Percentiles rank a stretch among this genome's conserved stretches.
These are phyloP conservation scores for Mallotus nudiflorus DNA, from an alignment of 345 rosid species.

Conservation along the genomic window DNA sequence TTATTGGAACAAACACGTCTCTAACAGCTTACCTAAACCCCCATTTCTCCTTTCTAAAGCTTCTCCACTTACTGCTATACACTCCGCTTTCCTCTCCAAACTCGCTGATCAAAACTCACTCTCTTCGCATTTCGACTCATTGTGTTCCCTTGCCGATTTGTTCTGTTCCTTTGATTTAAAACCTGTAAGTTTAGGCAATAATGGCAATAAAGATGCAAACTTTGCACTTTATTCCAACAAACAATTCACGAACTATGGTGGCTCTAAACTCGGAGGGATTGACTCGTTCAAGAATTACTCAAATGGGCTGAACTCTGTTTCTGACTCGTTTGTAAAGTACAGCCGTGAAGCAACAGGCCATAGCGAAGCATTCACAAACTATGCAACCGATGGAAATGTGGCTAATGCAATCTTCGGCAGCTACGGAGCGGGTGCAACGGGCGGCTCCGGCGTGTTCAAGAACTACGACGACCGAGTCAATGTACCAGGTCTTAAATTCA, in stretches of 20 bases:
- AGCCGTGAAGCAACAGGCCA: conserved; percentile 25
- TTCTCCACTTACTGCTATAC: conserved; percentile 28
- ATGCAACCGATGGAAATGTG: conserved; percentile 28
- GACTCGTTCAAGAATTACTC: conserved; percentile 43
- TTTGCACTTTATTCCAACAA: conserved; percentile 28
- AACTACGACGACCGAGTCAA: conserved; percentile 31
- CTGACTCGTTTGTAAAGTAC: conserved; percentile 28
- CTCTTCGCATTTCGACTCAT: conserved; percentile 21
- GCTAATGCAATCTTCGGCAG: conserved; percentile 32
- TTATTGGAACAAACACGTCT: conserved; percentile 31
- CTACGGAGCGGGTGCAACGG: conserved; percentile 31
- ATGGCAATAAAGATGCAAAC: conserved; percentile 14
- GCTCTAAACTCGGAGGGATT: conserved; percentile 8
- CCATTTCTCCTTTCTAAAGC: conserved; percentile 34
- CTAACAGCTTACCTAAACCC: conserved; percentile 26
- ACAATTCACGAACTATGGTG: conserved; percentile 30
- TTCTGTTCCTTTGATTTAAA: conserved; percentile 24
- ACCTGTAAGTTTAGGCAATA: background rate
- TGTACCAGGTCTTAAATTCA: conserved; percentile 32
- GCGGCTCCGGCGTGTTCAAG: conserved; percentile 29
- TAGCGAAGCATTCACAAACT: conserved; percentile 23
- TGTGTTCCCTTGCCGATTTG: conserved; percentile 30
- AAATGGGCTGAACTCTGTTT: conserved; percentile 24
- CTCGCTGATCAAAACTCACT: conserved; percentile 30
- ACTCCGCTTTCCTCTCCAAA: conserved; percentile 28